Evolutionary conservation across 1,284 basidiomycete genomes (phyloP), one percentile per base, ranked within the genome.

Genomic region (Naganishia sp.): DNA sequence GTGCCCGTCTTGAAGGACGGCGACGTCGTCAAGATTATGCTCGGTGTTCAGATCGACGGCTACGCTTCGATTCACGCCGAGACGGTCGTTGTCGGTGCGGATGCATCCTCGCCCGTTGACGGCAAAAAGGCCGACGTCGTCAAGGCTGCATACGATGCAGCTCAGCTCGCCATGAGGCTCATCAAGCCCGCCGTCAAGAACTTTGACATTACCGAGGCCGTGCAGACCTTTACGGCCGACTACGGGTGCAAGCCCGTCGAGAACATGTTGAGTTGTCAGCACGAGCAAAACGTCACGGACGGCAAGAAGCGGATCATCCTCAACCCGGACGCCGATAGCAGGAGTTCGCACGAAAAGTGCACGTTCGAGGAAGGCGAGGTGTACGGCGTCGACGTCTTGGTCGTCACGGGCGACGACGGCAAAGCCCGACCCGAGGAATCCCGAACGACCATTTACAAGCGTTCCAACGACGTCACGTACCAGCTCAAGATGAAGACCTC

Each of bases 401-500:
- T 99, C 66, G 89, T 92, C n/a, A 88, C 91, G 58, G 86, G 87
- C 43, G 87, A 90, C 71, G 92, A 93, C 73, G 91, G 91, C 78
- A 94, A 92, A 90, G 90, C 92, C 67, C 90, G 92, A 67, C 73
- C 88, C 49, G 92, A 95, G 79, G 90, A 93, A 73, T 87, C 90
- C 46, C 87, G 90, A 76, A 96, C 94, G 58, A 92, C 91, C 46
- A 88, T 99, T 77, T 97, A 91, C 85, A 93, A 96, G 81, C 88
- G 92, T 71, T 90, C 92, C 76, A 87, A 87, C 63, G 83, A 85
- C 49, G 85, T 94, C 70, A 95, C 91, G 60, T 99, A 98, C 83
- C 90, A 94, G 78, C 85, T 98, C 75, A 99, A 98, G 85, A 90
- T 96, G 88, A 96, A 95, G 83, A 95, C 91, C 64, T 94, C 94